These are phyloP conservation scores for Begonia masoniana DNA, from an alignment of 306 rosid species.

Conservation along the genomic window DNA sequence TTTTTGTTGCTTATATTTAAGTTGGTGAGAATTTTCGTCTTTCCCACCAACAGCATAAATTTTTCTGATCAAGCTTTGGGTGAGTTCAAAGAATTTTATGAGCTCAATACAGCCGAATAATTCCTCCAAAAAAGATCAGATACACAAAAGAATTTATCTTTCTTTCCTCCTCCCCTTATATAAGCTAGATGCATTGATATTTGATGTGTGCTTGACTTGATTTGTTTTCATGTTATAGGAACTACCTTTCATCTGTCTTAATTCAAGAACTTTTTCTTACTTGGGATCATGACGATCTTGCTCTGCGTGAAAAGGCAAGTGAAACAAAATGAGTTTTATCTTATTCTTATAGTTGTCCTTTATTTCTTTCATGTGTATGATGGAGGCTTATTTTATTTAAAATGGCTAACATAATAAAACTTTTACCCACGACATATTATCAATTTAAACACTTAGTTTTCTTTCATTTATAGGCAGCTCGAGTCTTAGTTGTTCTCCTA, in stretches of 20 bases:
- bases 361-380: too few species aligned
- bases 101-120: too few species aligned
- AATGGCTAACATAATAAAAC: too few species aligned
- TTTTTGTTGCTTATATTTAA: too few species aligned
- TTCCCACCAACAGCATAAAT: too few species aligned
- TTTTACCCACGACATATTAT: background rate
- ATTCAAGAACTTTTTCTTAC: constrained; percentile 95
- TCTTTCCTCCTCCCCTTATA: background rate
- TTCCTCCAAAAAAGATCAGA: too few species aligned
- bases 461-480: constrained; percentile 57
- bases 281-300: constrained; percentile 95
- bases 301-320: constrained; percentile 78
- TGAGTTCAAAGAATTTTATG: too few species aligned
- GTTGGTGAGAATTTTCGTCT: too few species aligned
- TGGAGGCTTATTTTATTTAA: too few species aligned
- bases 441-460: background rate
- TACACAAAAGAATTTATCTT: background rate
- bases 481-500: constrained; percentile 81
- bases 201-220: constrained; percentile 5
- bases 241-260: constrained; percentile 90
- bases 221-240: constrained; percentile 37
- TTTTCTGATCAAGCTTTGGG: too few species aligned
- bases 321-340: background rate
- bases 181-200: background rate
- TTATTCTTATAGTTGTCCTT: too few species aligned